A percentile compares a stretch with the other conserved stretches of the same genome.
Evolutionary conservation across 2,329 filamentous ascomycete genomes (phyloP).

Genomic region (Paraconiothyrium brasiliense): DNA sequence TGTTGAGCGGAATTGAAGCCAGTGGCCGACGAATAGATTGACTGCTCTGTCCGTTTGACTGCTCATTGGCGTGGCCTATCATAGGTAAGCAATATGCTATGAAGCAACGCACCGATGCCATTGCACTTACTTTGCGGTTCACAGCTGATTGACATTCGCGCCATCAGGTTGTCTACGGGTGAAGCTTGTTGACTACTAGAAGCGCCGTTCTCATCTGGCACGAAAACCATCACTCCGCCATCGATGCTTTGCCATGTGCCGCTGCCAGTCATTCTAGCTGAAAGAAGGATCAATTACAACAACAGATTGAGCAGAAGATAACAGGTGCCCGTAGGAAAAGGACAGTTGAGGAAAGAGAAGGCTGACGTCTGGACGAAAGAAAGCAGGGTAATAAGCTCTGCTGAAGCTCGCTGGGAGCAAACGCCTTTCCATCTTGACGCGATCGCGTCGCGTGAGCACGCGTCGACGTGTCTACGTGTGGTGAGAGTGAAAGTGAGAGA

Average conservation of each 20-base stretch:
- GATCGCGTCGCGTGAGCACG: neutral
- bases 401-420: neutral
- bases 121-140: neutral
- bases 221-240: neutral
- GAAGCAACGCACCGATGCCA: no score
- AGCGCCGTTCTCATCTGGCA: neutral
- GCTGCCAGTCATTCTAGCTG: neutral
- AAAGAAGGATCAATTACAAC: no score
- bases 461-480: neutral
- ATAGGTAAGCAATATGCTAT: neutral
- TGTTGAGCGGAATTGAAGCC: neutral
- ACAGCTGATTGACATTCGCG: conserved; percentile 3
- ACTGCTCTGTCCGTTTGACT: neutral
- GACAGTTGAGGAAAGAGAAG: neutral
- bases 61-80: neutral
- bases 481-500: neutral
- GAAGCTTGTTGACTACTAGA: rapidly evolving
- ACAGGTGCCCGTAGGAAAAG: neutral
- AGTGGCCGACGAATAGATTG: neutral
- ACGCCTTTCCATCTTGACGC: neutral
- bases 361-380: neutral
- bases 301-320: neutral
- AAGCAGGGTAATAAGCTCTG: neutral
- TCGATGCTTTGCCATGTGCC: neutral
- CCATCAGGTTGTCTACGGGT: neutral